These are phyloP conservation scores for Euphrasia arctica DNA, from an alignment of 305 asterid species.

Conservation along the genomic window DNA sequence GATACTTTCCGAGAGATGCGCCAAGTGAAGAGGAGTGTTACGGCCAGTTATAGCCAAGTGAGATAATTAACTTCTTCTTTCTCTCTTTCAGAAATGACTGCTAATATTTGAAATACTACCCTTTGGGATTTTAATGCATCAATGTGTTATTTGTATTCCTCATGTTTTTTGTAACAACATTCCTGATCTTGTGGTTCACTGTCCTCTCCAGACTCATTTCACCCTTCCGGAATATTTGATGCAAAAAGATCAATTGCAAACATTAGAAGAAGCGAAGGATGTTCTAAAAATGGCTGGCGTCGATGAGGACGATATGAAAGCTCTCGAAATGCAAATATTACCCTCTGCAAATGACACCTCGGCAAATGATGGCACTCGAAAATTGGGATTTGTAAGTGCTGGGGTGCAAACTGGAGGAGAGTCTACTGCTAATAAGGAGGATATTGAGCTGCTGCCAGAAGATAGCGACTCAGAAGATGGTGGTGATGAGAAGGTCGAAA, in stretches of 20 bases:
- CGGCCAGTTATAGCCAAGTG: slow-evolving; percentile 91
- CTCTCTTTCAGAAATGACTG: not conserved
- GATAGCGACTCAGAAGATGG: slow-evolving; percentile 81
- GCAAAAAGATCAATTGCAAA: slow-evolving; percentile 84
- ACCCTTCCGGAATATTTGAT: slow-evolving; percentile 80
- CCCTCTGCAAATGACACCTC: slow-evolving; percentile 40
- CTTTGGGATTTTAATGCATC: not conserved
- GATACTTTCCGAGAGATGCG: slow-evolving; percentile 95
- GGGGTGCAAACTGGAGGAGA: slow-evolving; percentile 57
- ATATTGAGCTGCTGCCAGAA: slow-evolving; percentile 87
- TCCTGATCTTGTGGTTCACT: slow-evolving; percentile 16
- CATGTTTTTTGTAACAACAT: not conserved
- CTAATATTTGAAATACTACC: not conserved
- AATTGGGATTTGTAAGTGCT: slow-evolving; percentile 84
- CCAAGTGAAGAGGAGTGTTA: slow-evolving; percentile 66
- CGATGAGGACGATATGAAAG: slow-evolving; percentile 88
- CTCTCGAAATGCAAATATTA: slow-evolving; percentile 66
- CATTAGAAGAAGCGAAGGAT: slow-evolving; percentile 90
- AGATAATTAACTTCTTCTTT: not conserved
- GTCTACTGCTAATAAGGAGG: slow-evolving; percentile 52
- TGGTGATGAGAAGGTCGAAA: slow-evolving; percentile 70
- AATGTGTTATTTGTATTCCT: not conserved
- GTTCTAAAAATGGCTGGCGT: slow-evolving; percentile 77
- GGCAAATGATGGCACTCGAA: slow-evolving; percentile 41
- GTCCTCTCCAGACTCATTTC: slow-evolving; percentile 59